Conservation (phyloP, 345 rosid genomes). For the Garcia nutans region DNA sequence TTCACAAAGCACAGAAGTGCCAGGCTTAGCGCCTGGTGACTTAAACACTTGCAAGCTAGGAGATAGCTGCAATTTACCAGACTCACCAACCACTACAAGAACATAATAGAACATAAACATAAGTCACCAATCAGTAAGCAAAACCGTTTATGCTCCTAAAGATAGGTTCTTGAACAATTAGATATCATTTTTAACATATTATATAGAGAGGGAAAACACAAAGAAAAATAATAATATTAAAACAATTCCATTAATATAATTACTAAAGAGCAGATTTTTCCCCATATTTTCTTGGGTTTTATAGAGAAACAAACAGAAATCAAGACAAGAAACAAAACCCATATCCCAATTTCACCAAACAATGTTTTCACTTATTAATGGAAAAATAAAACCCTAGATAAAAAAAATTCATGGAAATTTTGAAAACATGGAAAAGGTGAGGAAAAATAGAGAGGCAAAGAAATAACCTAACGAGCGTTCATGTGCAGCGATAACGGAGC, state of each 20-base stretch:
- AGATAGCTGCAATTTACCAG: conserved; percentile 39
- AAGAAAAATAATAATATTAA: neutral
- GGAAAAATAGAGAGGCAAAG: neutral
- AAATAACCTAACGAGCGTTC: conserved; percentile 46
- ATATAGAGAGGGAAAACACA: neutral
- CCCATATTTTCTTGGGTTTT: neutral
- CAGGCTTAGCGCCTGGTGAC: conserved; percentile 71
- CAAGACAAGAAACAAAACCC: neutral
- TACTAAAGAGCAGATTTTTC: too few relatives aligned
- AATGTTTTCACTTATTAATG: neutral
- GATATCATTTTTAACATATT: neutral
- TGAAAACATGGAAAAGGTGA: neutral
- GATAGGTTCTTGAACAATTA: neutral
- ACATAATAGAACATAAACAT: neutral
- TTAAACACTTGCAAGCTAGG: conserved; percentile 51
- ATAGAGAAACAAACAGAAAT: neutral
- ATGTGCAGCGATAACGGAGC: conserved; percentile 27
- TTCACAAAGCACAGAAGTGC: conserved; percentile 52
- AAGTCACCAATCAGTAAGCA: neutral
- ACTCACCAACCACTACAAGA: conserved; percentile 58
- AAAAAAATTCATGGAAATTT: conserved; percentile 1
- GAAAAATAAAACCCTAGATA: conserved; percentile 39
- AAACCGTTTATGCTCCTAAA: neutral
- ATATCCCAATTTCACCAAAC: neutral
- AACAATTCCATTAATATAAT: neutral